phyloP scores from a whole-genome alignment of 371 early-diverging fungal species.

The Mucor velutinosus region DNA sequence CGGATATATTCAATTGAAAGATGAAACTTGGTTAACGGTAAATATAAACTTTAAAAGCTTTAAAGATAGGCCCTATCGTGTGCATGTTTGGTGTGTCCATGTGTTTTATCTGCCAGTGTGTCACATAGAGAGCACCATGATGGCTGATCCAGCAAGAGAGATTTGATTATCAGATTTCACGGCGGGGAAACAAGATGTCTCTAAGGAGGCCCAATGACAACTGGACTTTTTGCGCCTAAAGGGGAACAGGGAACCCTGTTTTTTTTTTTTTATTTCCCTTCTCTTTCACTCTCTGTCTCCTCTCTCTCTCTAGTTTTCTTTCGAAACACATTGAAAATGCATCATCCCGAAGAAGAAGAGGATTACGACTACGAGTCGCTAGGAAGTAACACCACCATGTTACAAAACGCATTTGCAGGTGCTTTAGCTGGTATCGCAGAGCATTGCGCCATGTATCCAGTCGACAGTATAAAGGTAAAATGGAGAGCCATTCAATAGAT shows the following conservation, averaged over 20 bases:
- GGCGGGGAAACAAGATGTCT: constrained; percentile 1
- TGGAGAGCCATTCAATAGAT: not conserved
- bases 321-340: not conserved
- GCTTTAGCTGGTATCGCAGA: constrained; percentile 95
- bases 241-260: constrained; percentile 7
- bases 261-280: constrained; percentile 15
- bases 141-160: not conserved
- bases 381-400: constrained; percentile 72
- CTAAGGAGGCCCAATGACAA: not conserved
- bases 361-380: constrained; percentile 88
- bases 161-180: not conserved
- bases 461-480: constrained; percentile 88
- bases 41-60: not conserved
- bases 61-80: not conserved
- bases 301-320: not conserved
- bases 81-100: not conserved
- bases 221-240: not conserved
- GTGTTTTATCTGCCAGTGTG: not conserved
- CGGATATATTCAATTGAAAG: not conserved
- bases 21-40: not conserved
- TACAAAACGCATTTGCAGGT: constrained; percentile 85
- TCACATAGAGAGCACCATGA: not conserved
- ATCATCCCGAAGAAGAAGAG: constrained; percentile 28
- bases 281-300: not conserved
- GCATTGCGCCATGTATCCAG: constrained; percentile 91